Base-by-base conservation (phyloP, 2,329 filamentous ascomycete species). In the Elsinoe australis region DNA sequence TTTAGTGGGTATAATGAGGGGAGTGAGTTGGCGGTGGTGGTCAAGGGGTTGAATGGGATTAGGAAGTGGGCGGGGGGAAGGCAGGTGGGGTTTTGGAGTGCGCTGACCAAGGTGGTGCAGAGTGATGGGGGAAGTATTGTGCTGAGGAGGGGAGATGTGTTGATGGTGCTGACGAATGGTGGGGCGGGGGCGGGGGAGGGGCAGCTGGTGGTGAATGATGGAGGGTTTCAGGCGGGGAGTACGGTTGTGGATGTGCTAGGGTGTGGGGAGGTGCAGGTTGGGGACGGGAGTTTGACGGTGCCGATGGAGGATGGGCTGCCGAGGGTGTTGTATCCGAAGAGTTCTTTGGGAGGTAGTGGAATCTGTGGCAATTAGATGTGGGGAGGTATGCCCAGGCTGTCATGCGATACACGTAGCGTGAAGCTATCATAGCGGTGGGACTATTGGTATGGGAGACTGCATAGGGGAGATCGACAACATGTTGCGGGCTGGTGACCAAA, bases 21-120 rank as follows among this genome's bases (percentile, higher is more conserved):
- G 4, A 55, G 64, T 0, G 58, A 61, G 15, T 61, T 75, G 3
- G 72, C 71, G 59, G 56, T 59, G 14, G 51, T 67, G 17, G 54
- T 77, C 14, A 54, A 58, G 3, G 64, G 56, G 4, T 58, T 77
- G 18, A 80, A 80, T 58, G 63, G 66, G 41, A 65, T 78, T 35
- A 74, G 77, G 26, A 67, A 61, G 59, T 61, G 67, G 38, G 67
- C 68, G 14, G 69, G 71, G 39, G 55, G 58, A 46, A 59, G 66
- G 7, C 64, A 66, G 35, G 51, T 54, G 15, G 52, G 53, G 7
- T 75, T 72, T 53, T 54, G 71, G 4, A 60, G 59, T 4, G 70
- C 66, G 54, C 61, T 64, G 51, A 67, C 64, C 29, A 59, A 58
- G 34, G 56, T 66, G 2, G 54, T 69, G 46, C 68, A 68, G 55